Conservation (phyloP, 2,329 filamentous ascomycete species). For the Parastagonospora avenae region DNA sequence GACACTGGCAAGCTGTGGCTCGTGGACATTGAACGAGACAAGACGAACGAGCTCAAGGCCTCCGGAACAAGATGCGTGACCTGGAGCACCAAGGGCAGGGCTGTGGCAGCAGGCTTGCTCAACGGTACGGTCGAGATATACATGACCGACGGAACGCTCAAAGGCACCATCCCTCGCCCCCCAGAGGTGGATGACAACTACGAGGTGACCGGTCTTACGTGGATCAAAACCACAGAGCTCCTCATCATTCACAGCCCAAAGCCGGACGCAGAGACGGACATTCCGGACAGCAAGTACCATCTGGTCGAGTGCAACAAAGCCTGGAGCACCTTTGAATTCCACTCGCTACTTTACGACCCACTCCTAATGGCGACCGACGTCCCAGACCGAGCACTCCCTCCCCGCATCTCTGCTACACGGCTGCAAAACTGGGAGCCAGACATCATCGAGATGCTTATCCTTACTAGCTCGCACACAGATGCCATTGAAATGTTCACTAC, state of each 20-base stretch:
- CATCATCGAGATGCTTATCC: constrained; percentile 78
- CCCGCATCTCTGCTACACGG: constrained; percentile 78
- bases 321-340: constrained; percentile 68
- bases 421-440: constrained; percentile 80
- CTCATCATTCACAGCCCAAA: constrained; percentile 68
- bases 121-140: constrained; percentile 84
- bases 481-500: constrained; percentile 81
- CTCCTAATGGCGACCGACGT: constrained; percentile 48
- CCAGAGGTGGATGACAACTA: constrained; percentile 66
- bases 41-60: constrained; percentile 62
- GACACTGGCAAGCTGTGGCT: constrained; percentile 80
- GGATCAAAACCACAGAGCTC: constrained; percentile 89
- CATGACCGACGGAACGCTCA: constrained; percentile 77
- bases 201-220: constrained; percentile 80
- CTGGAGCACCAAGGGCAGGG: constrained; percentile 94
- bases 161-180: constrained; percentile 79
- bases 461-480: constrained; percentile 78
- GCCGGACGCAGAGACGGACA: constrained; percentile 50
- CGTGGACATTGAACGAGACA: constrained; percentile 73
- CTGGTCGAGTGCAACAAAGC: constrained; percentile 68
- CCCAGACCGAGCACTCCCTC: constrained; percentile 62
- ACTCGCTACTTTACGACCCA: constrained; percentile 67
- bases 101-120: constrained; percentile 82
- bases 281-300: constrained; percentile 72
- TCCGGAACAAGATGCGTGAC: constrained; percentile 79